phyloP scores from a whole-genome alignment of 768 basidiomycete genomes.

The Tricholoma bakamatsutake region DNA sequence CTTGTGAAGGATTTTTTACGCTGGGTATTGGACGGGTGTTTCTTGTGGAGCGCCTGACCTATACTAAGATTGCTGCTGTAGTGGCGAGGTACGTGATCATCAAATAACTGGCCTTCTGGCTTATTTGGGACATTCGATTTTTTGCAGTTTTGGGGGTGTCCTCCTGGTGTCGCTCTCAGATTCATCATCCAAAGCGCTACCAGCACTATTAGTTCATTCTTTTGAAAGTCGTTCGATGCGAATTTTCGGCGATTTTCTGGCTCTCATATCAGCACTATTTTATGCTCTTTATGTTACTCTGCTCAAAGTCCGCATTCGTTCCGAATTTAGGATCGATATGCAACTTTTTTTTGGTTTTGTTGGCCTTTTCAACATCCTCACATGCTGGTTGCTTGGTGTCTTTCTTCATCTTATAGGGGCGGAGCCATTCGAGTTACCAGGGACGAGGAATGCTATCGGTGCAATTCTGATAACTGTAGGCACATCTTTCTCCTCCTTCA shows the following conservation, averaged over 20 bases:
- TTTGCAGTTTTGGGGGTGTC: constrained; percentile 71
- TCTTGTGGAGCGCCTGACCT: constrained; percentile 70
- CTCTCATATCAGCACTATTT: constrained; percentile 69
- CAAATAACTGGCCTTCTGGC: background rate
- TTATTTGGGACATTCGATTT: background rate
- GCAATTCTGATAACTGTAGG: constrained; percentile 36
- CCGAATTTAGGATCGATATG: constrained; percentile 78
- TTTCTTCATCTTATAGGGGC: constrained; percentile 59
- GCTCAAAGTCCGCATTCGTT: constrained; percentile 71
- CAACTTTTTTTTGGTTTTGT: constrained; percentile 87
- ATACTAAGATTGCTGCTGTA: constrained; percentile 73
- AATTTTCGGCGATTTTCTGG: constrained; percentile 74
- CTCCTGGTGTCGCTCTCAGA: constrained; percentile 88
- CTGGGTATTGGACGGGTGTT: constrained; percentile 78
- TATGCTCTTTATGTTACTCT: constrained; percentile 79
- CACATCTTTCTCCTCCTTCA: background rate
- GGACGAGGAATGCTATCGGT: constrained; percentile 26
- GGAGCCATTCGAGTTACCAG: constrained; percentile 63
- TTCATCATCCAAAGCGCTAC: constrained; percentile 25
- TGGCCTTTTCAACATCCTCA: constrained; percentile 68
- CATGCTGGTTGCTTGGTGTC: constrained; percentile 63
- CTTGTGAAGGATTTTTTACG: constrained; percentile 83
- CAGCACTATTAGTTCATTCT: constrained; percentile 5
- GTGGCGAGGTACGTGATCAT: constrained; percentile 56
- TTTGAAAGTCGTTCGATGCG: constrained; percentile 27